phyloP scores from a whole-genome alignment of 2,329 filamentous ascomycete species.

The Claviceps sp. region DNA sequence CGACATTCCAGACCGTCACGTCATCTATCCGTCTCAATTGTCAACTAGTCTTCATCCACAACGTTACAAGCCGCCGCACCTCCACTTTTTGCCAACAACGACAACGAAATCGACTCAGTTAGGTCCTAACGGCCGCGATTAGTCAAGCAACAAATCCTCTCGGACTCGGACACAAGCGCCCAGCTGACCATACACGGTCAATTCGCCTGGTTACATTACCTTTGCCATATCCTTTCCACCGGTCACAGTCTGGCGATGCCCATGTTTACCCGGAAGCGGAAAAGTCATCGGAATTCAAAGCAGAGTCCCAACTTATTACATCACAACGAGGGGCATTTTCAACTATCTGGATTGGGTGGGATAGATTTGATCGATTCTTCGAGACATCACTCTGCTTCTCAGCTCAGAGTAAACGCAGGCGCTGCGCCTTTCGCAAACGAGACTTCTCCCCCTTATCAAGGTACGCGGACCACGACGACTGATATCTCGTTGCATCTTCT shows the following conservation, averaged over 20 bases:
- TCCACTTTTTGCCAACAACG: neutral
- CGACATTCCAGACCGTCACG: neutral
- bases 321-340: constrained; percentile 4
- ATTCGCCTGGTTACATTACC: neutral
- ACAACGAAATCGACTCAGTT: neutral
- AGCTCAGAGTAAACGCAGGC: neutral
- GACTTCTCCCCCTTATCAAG: neutral
- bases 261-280: constrained; percentile 26
- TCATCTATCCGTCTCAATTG: neutral
- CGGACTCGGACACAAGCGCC: neutral
- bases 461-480: neutral
- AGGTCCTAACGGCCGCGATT: neutral
- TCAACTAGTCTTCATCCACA: neutral
- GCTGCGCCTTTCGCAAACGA: constrained; percentile 2
- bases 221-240: neutral
- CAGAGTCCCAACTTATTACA: constrained; percentile 8
- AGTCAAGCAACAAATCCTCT: neutral
- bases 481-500: neutral
- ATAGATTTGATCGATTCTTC: constrained; percentile 2
- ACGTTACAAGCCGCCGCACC: neutral
- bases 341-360: constrained; percentile 1
- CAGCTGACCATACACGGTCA: neutral
- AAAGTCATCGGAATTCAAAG: constrained; percentile 16
- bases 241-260: constrained; percentile 9
- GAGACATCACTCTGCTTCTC: neutral